Conservation (phyloP, 345 rosid species). For the Eucalyptus pumila region DNA sequence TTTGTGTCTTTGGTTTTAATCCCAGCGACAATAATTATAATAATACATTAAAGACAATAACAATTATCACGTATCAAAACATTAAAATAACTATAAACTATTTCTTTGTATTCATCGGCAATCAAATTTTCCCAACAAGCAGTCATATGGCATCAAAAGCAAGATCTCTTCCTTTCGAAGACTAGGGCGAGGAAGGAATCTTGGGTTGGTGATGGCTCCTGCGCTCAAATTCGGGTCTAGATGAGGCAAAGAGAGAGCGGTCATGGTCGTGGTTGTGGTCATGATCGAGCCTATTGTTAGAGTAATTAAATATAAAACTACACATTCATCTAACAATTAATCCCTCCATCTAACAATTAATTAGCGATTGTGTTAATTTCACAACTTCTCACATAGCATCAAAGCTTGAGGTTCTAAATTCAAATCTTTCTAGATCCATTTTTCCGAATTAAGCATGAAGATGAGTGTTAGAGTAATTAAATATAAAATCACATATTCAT, state of each 20-base stretch:
- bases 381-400: rapidly evolving
- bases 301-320: no score
- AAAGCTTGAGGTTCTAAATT: rapidly evolving
- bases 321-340: no score
- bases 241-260: not conserved
- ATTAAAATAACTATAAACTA: not conserved
- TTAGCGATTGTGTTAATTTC: no score
- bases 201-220: not conserved
- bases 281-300: no score
- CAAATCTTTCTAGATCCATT: rapidly evolving
- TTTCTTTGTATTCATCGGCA: rapidly evolving
- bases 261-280: not conserved
- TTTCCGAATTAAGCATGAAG: rapidly evolving
- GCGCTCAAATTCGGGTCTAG: rapidly evolving
- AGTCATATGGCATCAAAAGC: rapidly evolving
- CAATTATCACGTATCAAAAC: not conserved
- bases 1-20: not conserved
- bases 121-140: not conserved
- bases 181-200: rapidly evolving
- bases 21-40: rapidly evolving
- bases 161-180: not conserved
- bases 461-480: no score
- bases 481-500: no score
- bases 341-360: no score
- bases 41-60: not conserved